These are phyloP conservation scores for Pythium aristosporum DNA, from an alignment of 352 stramenopile genomes.

Conservation along the genomic window DNA sequence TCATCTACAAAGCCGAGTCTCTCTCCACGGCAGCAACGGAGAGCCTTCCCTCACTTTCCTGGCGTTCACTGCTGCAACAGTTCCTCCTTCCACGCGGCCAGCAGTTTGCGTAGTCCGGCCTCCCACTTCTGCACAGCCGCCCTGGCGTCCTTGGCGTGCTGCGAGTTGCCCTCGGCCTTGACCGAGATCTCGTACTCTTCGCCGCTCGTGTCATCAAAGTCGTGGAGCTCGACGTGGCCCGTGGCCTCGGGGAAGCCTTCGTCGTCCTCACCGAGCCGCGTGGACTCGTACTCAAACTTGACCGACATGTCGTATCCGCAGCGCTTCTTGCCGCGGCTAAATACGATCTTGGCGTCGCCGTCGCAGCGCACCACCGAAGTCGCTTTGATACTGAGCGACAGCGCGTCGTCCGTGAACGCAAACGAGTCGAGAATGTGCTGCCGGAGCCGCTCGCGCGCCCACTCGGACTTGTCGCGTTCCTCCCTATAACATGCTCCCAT, in stretches of 20 bases:
- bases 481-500: slow-evolving; percentile 40
- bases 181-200: slow-evolving; percentile 80
- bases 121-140: slow-evolving; percentile 60
- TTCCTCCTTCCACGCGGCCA: slow-evolving; percentile 74
- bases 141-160: slow-evolving; percentile 57
- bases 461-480: slow-evolving; percentile 80
- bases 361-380: slow-evolving; percentile 68
- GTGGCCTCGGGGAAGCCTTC: slow-evolving; percentile 49
- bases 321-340: slow-evolving; percentile 83
- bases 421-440: slow-evolving; percentile 66
- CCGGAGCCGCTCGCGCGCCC: slow-evolving; percentile 72
- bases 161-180: slow-evolving; percentile 40
- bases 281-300: slow-evolving; percentile 75
- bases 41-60: neutral
- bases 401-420: slow-evolving; percentile 45
- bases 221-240: slow-evolving; percentile 74
- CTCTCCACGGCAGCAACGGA: neutral
- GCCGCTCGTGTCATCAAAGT: slow-evolving; percentile 84
- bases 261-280: slow-evolving; percentile 31
- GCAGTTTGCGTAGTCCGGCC: slow-evolving; percentile 57
- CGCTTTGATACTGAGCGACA: slow-evolving; percentile 54
- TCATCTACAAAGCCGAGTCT: slow-evolving; percentile 3
- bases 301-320: slow-evolving; percentile 82
- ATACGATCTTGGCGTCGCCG: slow-evolving; percentile 84
- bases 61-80: slow-evolving; percentile 68